Conservation (phyloP, 257 asterid genomes). For the Nicotiana benthamiana region DNA sequence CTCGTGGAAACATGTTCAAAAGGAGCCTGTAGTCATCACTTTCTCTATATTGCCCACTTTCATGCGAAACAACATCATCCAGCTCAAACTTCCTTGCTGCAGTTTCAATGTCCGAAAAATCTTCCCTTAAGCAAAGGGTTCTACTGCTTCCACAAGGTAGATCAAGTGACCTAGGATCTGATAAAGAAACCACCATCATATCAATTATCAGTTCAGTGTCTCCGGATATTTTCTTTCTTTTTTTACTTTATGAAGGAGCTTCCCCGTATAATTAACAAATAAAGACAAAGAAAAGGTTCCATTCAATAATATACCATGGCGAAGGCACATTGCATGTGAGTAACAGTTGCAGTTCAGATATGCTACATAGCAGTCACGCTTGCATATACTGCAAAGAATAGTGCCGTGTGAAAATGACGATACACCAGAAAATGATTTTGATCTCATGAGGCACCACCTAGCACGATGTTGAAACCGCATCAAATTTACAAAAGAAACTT, state of each 20-base stretch:
- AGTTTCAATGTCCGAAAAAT: constrained; percentile 61
- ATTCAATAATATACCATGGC: constrained; percentile 56
- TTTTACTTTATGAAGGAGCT: not conserved
- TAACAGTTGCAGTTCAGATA: constrained; percentile 74
- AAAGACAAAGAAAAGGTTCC: not conserved
- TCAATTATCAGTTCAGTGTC: constrained; percentile 6
- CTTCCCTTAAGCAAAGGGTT: constrained; percentile 57
- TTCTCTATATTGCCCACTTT: constrained; percentile 37
- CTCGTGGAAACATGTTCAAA: constrained; percentile 36
- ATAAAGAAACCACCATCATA: constrained; percentile 9
- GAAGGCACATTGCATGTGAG: constrained; percentile 77
- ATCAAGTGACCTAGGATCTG: constrained; percentile 55
- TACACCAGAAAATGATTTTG: constrained; percentile 34
- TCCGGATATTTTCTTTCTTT: no score
- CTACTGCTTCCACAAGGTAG: constrained; percentile 50
- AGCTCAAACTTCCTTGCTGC: constrained; percentile 75
- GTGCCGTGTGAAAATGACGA: constrained; percentile 68
- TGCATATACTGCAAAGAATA: constrained; percentile 78
- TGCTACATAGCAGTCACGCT: constrained; percentile 83
- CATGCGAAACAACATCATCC: constrained; percentile 38
- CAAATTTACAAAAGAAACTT: constrained; percentile 63
- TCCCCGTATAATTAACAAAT: not conserved
- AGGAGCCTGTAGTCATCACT: constrained; percentile 40
- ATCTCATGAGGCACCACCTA: constrained; percentile 72
- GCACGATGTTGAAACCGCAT: constrained; percentile 82